Evolutionary conservation across 2,329 filamentous ascomycete species (phyloP).

Genomic region (Alternaria panax): DNA sequence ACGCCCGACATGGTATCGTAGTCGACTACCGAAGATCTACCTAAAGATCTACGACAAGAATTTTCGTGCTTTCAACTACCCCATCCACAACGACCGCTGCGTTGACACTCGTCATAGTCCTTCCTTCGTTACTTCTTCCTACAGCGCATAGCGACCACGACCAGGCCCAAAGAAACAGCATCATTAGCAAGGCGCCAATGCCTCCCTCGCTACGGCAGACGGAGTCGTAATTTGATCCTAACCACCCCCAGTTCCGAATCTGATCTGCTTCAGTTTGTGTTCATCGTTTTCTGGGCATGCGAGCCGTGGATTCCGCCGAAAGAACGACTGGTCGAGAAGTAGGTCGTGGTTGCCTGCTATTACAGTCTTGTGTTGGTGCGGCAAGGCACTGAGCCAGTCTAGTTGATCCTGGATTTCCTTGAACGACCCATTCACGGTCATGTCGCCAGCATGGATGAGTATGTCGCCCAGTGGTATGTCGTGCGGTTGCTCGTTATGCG

Average conservation of each 20-base stretch:
- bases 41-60: constrained; percentile 4
- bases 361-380: constrained; percentile 78
- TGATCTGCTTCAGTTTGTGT: constrained; percentile 33
- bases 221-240: constrained; percentile 72
- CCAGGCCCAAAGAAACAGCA: constrained; percentile 7
- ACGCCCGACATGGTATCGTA: not conserved
- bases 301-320: constrained; percentile 44
- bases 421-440: constrained; percentile 73
- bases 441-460: constrained; percentile 85
- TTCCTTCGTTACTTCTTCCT: not conserved
- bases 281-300: constrained; percentile 53
- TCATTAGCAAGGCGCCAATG: constrained; percentile 21
- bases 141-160: constrained; percentile 6
- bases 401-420: constrained; percentile 77
- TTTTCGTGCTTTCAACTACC: not conserved
- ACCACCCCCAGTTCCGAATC: constrained; percentile 72
- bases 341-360: constrained; percentile 84
- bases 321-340: constrained; percentile 15
- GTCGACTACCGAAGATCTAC: not conserved
- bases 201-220: constrained; percentile 38
- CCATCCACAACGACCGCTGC: constrained; percentile 11
- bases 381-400: constrained; percentile 76
- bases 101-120: constrained; percentile 19
- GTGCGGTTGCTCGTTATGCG: constrained; percentile 65
- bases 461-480: constrained; percentile 79